phyloP scores from a whole-genome alignment of 768 basidiomycete genomes.

The Calocybe indica region DNA sequence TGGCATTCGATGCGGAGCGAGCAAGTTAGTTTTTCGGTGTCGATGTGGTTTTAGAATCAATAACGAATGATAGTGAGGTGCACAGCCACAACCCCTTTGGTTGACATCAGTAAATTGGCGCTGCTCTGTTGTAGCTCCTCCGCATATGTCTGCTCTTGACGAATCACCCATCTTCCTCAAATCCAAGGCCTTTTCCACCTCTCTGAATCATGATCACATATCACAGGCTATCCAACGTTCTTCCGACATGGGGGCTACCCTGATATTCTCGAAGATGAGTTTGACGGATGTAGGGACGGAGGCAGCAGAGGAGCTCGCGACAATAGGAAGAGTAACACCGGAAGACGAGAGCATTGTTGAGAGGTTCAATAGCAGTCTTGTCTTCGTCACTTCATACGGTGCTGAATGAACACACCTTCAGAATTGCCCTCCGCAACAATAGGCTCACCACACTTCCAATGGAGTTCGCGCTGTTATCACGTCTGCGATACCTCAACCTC shows the following conservation, averaged over 20 bases:
- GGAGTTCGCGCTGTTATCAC: constrained; percentile 66
- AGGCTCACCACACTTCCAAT: constrained; percentile 71
- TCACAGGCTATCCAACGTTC: constrained; percentile 60
- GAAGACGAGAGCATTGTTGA: constrained; percentile 50
- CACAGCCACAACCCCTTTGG: constrained; percentile 8
- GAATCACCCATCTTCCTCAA: too few species aligned
- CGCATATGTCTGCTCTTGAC: background rate
- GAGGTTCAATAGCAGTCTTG: constrained; percentile 21
- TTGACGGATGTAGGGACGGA: constrained; percentile 71
- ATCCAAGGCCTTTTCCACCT: constrained; percentile 17
- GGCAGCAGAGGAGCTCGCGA: constrained; percentile 74
- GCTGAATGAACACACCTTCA: constrained; percentile 19
- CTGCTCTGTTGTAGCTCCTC: background rate
- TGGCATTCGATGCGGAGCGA: constrained; percentile 92
- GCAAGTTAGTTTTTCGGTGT: constrained; percentile 78
- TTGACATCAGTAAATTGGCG: too few species aligned
- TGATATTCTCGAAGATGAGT: constrained; percentile 77
- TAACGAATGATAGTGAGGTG: background rate
- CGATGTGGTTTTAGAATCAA: constrained; percentile 75
- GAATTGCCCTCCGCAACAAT: constrained; percentile 86
- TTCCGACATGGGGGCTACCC: constrained; percentile 72
- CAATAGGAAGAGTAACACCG: constrained; percentile 41
- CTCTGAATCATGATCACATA: constrained; percentile 53
- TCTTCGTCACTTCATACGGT: background rate
- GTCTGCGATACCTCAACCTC: constrained; percentile 80